Evolutionary conservation across 2,329 filamentous ascomycete species (phyloP), one percentile per base, ranked within the genome.

Genomic region (Phoma sp.): DNA sequence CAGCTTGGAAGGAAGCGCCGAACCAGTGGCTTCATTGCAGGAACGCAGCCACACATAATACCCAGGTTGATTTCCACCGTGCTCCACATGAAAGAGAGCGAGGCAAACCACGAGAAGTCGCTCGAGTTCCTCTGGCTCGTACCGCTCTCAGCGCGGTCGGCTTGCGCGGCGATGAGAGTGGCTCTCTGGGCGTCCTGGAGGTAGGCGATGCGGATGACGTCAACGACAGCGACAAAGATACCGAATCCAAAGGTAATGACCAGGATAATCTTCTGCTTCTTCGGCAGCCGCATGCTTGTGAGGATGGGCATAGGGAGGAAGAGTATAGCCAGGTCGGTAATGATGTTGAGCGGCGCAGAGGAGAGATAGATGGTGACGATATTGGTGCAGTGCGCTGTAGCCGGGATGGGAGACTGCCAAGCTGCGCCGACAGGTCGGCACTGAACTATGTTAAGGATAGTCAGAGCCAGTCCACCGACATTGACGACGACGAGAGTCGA

Each of bases 21-120:
- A 51, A 94, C 87, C 6, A 98, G 80, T 1, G 94, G 93, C 72
- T 97, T 97, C 58, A 97, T 78, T 0, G 90, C 94, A 8, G 94
- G 94, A n/a, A 97, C 90, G 67, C 92, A 96, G 37, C 90, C 93
- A 70, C 91, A 96, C 61, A 92, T 88, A 64, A 97, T 92, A 17
- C 92, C 93, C 1, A 96, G 81, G 62, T 96, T 95, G 69, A 96
- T 92, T 74, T 97, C 93, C 49, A 97, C 87, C 12, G 89, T 90
- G 15, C 90, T 94, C 94, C 93, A 98, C 90, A 96, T 94, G 70
- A 96, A 88, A 0, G 91, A 91, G 5, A 92, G 78, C 0, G 91
- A 91, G 0, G 91, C 90, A 69, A 94, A 92, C 87, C 82, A 86
- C 33, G 81, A 81, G 57, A 85, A 83, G 60, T 86, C 83, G 8